A percentile compares a stretch with the other conserved stretches of the same genome.
Evolutionary conservation across 495 filamentous ascomycete species (phyloP).

Genomic region (Trichoderma gamsii): DNA sequence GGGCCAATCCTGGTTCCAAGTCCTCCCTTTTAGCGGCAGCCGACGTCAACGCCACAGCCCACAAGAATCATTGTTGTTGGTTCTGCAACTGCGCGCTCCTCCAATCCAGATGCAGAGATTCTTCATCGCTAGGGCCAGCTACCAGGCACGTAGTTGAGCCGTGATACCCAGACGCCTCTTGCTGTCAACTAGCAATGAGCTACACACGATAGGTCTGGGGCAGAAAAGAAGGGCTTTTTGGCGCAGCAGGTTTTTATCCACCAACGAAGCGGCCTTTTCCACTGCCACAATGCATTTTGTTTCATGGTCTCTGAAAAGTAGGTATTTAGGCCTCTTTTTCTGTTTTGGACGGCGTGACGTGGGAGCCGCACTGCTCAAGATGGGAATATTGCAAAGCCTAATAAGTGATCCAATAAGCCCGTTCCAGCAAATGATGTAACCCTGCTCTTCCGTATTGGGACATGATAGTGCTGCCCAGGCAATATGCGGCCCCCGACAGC

Average conservation of each 20-base stretch:
- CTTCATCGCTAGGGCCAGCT: neutral
- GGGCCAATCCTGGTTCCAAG: neutral
- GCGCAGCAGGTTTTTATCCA: slow-evolving; percentile 9
- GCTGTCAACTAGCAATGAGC: neutral
- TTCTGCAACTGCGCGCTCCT: neutral
- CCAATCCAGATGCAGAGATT: neutral
- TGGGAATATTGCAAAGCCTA: neutral
- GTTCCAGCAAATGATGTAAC: neutral
- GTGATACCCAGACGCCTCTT: slow-evolving; percentile 2
- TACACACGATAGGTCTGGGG: neutral
- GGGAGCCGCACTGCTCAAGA: neutral
- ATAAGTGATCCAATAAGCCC: neutral
- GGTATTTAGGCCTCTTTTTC: neutral
- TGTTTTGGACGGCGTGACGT: neutral
- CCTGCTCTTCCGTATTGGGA: neutral
- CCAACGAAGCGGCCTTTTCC: neutral
- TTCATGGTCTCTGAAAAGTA: neutral
- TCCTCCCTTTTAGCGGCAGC: neutral
- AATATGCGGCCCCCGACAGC: too few relatives aligned
- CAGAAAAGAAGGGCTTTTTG: neutral
- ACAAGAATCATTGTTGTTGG: neutral
- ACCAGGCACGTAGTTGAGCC: neutral
- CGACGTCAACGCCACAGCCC: slow-evolving; percentile 13
- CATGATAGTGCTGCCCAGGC: neutral
- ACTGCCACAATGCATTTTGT: slow-evolving; percentile 1